These are phyloP conservation scores for Aspergillus taichungensis DNA, from an alignment of 495 filamentous ascomycete genomes.

Conservation along the genomic window DNA sequence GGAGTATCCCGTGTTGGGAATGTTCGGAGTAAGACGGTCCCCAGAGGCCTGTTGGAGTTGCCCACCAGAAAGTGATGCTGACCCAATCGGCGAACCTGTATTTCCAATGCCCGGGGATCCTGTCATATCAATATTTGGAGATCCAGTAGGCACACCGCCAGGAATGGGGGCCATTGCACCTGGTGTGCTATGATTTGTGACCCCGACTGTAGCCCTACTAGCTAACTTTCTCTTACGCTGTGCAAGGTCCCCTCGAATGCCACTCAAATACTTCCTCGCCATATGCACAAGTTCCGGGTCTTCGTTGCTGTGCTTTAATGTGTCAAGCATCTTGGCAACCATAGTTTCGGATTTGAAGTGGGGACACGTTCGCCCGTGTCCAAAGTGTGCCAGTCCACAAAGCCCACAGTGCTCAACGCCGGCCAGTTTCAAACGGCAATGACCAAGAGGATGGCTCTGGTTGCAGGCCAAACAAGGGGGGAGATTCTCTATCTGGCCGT, in stretches of 20 bases:
- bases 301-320: conserved; percentile 50
- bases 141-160: not conserved
- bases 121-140: not conserved
- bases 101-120: not conserved
- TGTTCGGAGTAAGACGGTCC: too few relatives aligned
- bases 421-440: conserved; percentile 51
- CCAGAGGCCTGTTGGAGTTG: too few relatives aligned
- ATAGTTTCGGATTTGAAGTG: conserved; percentile 50
- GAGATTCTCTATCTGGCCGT: conserved; percentile 30
- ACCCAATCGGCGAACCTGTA: too few relatives aligned
- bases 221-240: conserved; percentile 27
- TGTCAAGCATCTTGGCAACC: conserved; percentile 49
- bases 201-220: conserved; percentile 5
- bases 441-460: conserved; percentile 42
- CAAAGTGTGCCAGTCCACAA: conserved; percentile 61
- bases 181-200: not conserved
- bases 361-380: conserved; percentile 46
- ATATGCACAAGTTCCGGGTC: conserved; percentile 36
- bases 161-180: not conserved
- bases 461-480: conserved; percentile 48
- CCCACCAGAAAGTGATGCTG: too few relatives aligned
- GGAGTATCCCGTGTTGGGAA: too few relatives aligned
- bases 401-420: conserved; percentile 56
- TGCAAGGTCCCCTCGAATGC: conserved; percentile 44
- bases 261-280: conserved; percentile 48